Base-by-base conservation (phyloP, 371 early-diverging fungal genomes). In the Funneliformis caledonium region DNA sequence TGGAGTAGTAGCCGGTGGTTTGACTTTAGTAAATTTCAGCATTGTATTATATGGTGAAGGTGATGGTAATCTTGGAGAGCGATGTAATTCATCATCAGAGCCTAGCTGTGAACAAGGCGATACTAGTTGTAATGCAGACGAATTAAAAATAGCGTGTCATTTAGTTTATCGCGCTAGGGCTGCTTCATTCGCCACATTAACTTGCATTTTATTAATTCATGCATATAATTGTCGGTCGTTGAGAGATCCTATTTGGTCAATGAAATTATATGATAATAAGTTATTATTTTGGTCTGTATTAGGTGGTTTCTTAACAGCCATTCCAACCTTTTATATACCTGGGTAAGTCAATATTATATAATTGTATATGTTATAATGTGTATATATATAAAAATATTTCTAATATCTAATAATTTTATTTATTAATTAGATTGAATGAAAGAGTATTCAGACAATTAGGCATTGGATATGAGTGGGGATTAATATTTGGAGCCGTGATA, bases 351-450 rank as follows among this genome's bases (percentile, higher is more conserved):
- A 52, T 16, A 52, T 16, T 4, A 12, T n/a, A n/a, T n/a, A n/a
- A n/a, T n/a, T n/a, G n/a, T n/a, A n/a, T n/a, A n/a, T n/a, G n/a
- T n/a, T n/a, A n/a, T n/a, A n/a, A n/a, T n/a, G n/a, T n/a, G n/a
- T n/a, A n/a, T n/a, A n/a, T n/a, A n/a, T n/a, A n/a, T n/a, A n/a
- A 97, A 85, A 91, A 97, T 78, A 82, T 94, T 56, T 93, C 93
- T 52, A 16, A 16, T 16, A 16, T 14, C 0, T 52, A 4, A 16
- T 14, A 16, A 4, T 16, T 62, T 62, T 26, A 6, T 87, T 26
- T 26, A 3, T 62, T 62, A 10, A 62, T 62, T 62, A 62, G 62
- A 31, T 26, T 62, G 62, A 62, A 62, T 62, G 0, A 26, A 11
- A n/a, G 0, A 62, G 62, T 62, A 62, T 62, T 62, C 62, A n/a